Base-by-base conservation (phyloP, 495 filamentous ascomycete species). In the Neurospora cerealis region DNA sequence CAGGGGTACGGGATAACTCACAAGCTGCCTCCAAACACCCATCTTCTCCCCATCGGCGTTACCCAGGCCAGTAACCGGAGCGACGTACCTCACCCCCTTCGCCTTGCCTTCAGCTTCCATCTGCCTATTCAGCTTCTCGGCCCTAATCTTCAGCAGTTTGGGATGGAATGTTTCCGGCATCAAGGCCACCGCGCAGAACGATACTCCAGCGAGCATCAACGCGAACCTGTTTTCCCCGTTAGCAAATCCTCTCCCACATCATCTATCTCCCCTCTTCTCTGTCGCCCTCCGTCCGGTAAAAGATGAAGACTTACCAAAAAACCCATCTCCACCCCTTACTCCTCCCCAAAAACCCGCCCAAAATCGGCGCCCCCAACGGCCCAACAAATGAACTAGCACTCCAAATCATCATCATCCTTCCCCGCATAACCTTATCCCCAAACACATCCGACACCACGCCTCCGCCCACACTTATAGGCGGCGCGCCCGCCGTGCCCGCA, bases 371-470 rank as follows among this genome's bases (percentile, higher is more conserved):
- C 7, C 83, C 46, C 11, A 86, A 73, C 8, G 88, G 87, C 0
- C 88, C 85, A 32, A 80, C 36, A 54, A 78, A 78, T 28, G 78
- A 77, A 19, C 74, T 62, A 10, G 76, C 77, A 0, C 73, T 77
- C 79, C 79, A 81, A 17, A 72, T 38, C 73, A 80, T 77, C 74
- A 83, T 80, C 5, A 81, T 74, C 69, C 73, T 39, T 3, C 81
- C 81, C 37, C 81, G 74, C 19, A 69, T 40, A 28, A 71, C 70
- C 38, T 74, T 77, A 8, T 80, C 75, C 1, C 42, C 24, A 48
- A 76, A 97, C 84, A 96, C 87, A 80, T 97, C 93, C 9, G 92
- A 92, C 19, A 96, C 88, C 0, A 92, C 93, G 1, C 93, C 94
- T 36, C 94, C 94, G 9, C 93, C 92, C 6, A 95, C 91, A 73